Percentiles rank a stretch among this genome's conserved stretches.
phyloP scores from a whole-genome alignment of 2,329 filamentous ascomycete genomes.

The Leptographium wingfieldii region DNA sequence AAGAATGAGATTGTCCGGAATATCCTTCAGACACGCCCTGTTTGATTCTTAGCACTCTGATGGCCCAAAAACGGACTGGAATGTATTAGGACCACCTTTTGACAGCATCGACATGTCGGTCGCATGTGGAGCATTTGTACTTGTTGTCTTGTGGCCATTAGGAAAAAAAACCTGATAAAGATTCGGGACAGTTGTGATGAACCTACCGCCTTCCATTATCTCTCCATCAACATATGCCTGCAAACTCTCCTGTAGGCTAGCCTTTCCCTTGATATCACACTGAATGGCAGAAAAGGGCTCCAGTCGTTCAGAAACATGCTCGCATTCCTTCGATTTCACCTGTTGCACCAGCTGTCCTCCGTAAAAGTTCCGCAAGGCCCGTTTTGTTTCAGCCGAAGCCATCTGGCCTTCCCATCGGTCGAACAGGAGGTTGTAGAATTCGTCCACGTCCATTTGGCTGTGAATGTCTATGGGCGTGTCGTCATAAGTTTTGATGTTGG shows the following conservation, averaged over 20 bases:
- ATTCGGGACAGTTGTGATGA: background rate
- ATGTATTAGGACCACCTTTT: conserved; percentile 46
- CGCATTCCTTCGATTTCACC: conserved; percentile 87
- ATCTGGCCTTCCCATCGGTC: conserved; percentile 84
- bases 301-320: conserved; percentile 80
- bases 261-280: conserved; percentile 91
- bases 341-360: conserved; percentile 88
- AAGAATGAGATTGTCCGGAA: conserved; percentile 90
- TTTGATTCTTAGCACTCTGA: background rate
- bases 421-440: conserved; percentile 91
- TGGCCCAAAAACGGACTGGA: background rate
- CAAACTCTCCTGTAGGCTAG: conserved; percentile 70
- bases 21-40: conserved; percentile 78
- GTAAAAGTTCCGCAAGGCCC: conserved; percentile 68
- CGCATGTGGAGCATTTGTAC: conserved; percentile 90
- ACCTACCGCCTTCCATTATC: conserved; percentile 77
- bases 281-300: conserved; percentile 93
- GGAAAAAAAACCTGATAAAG: background rate
- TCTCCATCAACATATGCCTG: conserved; percentile 94
- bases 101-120: conserved; percentile 80
- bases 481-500: conserved; percentile 70
- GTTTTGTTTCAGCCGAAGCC: conserved; percentile 52
- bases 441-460: conserved; percentile 95
- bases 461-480: conserved; percentile 72
- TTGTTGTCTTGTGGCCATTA: conserved; percentile 59